phyloP scores from a whole-genome alignment of 768 basidiomycete species.

The Trametes sanguinea region DNA sequence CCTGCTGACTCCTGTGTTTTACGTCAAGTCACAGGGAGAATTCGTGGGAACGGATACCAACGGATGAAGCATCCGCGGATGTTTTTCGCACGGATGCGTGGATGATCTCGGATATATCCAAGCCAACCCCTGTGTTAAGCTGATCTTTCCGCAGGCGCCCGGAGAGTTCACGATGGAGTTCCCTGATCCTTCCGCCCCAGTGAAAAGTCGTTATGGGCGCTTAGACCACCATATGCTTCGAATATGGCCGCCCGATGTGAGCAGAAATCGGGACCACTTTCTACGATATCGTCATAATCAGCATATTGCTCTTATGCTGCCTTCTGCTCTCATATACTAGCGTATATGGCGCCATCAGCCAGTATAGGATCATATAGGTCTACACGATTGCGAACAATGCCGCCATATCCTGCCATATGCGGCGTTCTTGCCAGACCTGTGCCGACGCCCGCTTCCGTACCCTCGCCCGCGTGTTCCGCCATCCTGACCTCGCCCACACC shows the following conservation, averaged over 20 bases:
- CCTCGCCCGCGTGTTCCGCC: neutral
- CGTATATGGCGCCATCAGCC: neutral
- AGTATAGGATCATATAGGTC: neutral
- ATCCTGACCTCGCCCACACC: neutral
- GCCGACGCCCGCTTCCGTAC: neutral
- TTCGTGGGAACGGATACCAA: too few species aligned
- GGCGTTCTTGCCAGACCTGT: neutral
- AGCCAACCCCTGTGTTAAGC: too few species aligned
- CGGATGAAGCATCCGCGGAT: too few species aligned
- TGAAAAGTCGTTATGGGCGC: neutral
- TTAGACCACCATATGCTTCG: neutral
- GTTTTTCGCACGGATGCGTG: too few species aligned
- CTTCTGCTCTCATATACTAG: neutral
- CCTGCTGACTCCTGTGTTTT: too few species aligned
- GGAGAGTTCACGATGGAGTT: too few species aligned
- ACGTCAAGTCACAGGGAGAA: too few species aligned
- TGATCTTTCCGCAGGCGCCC: too few species aligned
- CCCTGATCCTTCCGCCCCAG: too few species aligned
- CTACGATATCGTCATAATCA: neutral
- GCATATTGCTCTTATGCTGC: neutral
- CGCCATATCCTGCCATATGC: neutral
- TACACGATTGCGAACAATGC: neutral
- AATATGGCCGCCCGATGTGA: neutral
- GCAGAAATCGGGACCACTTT: neutral
- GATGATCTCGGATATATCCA: too few species aligned